These are phyloP conservation scores for Asterophora parasitica DNA, from an alignment of 768 basidiomycete species.

Conservation along the genomic window DNA sequence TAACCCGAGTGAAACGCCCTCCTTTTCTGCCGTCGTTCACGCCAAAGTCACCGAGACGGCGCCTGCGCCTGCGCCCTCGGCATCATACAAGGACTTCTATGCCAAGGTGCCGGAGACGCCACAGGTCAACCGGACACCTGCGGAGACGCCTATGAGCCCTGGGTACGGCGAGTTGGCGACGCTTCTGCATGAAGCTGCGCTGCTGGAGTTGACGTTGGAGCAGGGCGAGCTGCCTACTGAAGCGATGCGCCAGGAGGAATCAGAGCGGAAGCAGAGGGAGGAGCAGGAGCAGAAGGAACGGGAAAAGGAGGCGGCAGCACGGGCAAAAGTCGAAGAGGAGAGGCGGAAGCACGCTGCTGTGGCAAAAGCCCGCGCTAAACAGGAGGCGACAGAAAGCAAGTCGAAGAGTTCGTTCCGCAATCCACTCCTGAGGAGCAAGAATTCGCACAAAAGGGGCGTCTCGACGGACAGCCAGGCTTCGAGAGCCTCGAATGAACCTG, in stretches of 20 bases:
- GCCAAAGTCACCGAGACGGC: slow-evolving; percentile 44
- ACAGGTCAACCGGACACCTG: slow-evolving; percentile 25
- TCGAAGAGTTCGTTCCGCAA: slow-evolving; percentile 14
- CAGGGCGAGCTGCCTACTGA: slow-evolving; percentile 44
- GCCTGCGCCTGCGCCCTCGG: slow-evolving; percentile 14
- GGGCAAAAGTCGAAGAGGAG: slow-evolving; percentile 21
- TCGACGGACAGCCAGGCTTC: slow-evolving; percentile 2
- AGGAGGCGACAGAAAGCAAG: slow-evolving; percentile 18
- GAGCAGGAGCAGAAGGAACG: slow-evolving; percentile 13
- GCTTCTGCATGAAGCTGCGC: slow-evolving; percentile 53
- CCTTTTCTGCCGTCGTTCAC: slow-evolving; percentile 58
- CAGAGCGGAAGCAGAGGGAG: slow-evolving; percentile 9
- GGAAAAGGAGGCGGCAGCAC: slow-evolving; percentile 12
- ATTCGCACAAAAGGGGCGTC: slow-evolving; percentile 8
- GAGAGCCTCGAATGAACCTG: slow-evolving; percentile 2
- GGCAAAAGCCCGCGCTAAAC: slow-evolving; percentile 19
- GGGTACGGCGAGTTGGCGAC: slow-evolving; percentile 48
- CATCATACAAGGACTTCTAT: slow-evolving; percentile 15
- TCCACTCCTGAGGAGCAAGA: slow-evolving; percentile 12
- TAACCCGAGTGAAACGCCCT: slow-evolving; percentile 16
- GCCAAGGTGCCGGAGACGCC: slow-evolving; percentile 24
- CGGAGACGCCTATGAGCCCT: slow-evolving; percentile 40
- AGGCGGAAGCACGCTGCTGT: slow-evolving; percentile 18
- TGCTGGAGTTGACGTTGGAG: slow-evolving; percentile 50
- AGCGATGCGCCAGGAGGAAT: slow-evolving; percentile 8